Conservation (phyloP, 352 stramenopile species). For the Poterioochromonas sp. region DNA sequence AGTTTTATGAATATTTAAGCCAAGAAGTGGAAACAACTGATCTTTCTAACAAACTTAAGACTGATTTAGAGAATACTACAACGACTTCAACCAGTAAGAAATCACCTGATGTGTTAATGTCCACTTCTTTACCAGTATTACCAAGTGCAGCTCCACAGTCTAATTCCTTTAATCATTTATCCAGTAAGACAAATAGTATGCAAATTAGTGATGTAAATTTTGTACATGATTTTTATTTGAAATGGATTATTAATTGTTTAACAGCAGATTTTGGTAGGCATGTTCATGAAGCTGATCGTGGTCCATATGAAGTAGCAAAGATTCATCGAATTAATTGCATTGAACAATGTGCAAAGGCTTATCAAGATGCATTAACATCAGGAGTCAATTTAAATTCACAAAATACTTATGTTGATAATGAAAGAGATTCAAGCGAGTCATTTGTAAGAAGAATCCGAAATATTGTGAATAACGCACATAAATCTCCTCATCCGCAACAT, state of each 20-base stretch:
- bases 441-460: no score
- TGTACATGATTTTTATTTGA: neutral
- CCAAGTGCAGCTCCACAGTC: no score
- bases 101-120: neutral
- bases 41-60: neutral
- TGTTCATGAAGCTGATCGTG: slow-evolving; percentile 50
- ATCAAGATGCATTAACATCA: neutral
- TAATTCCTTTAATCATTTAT: no score
- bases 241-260: slow-evolving; percentile 2
- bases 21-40: neutral
- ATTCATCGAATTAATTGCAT: neutral
- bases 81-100: neutral
- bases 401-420: neutral
- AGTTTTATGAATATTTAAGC: neutral
- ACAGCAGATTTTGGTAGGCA: slow-evolving; percentile 45
- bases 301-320: neutral
- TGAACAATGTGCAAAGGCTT: neutral
- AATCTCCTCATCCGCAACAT: neutral
- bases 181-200: no score
- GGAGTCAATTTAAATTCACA: neutral
- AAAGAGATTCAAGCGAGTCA: neutral
- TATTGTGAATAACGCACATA: neutral
- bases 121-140: no score
- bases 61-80: neutral
- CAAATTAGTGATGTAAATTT: neutral